Evolutionary conservation across 208 protist genomes (phyloP).

Genomic region (Leishmania tropica): DNA sequence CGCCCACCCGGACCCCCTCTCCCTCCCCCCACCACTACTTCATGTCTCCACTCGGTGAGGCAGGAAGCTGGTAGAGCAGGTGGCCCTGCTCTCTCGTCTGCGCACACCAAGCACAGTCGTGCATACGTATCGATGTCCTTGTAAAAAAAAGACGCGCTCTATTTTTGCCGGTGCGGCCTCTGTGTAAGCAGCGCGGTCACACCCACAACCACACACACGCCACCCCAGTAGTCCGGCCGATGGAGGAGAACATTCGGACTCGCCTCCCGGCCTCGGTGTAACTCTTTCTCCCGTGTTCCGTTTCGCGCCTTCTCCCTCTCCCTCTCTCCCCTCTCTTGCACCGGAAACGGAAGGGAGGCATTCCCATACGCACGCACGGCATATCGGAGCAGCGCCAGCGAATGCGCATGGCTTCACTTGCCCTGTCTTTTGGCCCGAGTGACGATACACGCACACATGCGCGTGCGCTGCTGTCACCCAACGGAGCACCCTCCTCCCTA

Average conservation of each 20-base stretch:
- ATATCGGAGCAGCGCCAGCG: background rate
- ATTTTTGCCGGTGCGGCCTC: background rate
- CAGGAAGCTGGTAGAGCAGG: background rate
- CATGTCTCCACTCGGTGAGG: background rate
- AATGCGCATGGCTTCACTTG: background rate
- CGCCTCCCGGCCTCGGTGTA: background rate
- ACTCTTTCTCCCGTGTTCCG: background rate
- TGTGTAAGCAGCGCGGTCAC: background rate
- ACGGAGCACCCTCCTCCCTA: background rate
- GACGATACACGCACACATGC: background rate
- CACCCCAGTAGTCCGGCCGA: background rate
- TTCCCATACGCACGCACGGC: background rate
- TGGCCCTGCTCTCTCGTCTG: background rate
- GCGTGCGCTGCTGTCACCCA: background rate
- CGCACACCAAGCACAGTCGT: background rate
- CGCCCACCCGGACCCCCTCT: background rate
- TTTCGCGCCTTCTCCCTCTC: background rate
- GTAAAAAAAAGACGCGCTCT: background rate
- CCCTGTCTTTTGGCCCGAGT: background rate
- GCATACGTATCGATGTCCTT: background rate
- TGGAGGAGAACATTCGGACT: background rate
- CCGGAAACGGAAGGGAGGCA: background rate
- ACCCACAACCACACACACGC: background rate
- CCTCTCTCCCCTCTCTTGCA: background rate
- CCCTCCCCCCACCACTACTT: background rate